Base-by-base conservation (phyloP, 768 basidiomycete genomes). In the Epithele typhae region DNA sequence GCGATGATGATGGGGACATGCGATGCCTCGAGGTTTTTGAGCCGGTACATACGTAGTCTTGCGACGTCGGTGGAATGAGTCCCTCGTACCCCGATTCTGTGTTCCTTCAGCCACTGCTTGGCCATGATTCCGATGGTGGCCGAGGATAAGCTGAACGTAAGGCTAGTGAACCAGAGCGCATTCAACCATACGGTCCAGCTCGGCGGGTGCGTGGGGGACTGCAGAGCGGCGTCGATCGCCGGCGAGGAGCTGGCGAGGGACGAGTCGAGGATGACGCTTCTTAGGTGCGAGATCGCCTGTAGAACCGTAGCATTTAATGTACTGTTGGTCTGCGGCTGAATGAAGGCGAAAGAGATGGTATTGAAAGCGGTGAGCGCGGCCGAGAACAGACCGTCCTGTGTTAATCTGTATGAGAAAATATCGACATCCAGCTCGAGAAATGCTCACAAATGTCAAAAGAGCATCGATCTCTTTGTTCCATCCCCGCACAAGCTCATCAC, bases 371-470 rank as follows among this genome's bases (percentile, higher is more conserved):
- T 60, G 15, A 57, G 45, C 9, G 55, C 46, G 1, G 55, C 50
- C 11, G 59, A 56, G 48, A 60, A 57, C 8, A 60, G 41, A 27
- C 58, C 59, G 5, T 58, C 59, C 59, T 60, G 25, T 40, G n/a
- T n/a, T n/a, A n/a, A n/a, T n/a, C n/a, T n/a, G n/a, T n/a, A n/a
- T n/a, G n/a, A n/a, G n/a, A n/a, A n/a, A n/a, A n/a, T n/a, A n/a
- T n/a, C n/a, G n/a, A n/a, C n/a, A n/a, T n/a, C n/a, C n/a, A n/a
- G n/a, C n/a, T n/a, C n/a, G n/a, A n/a, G n/a, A n/a, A n/a, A n/a
- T n/a, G n/a, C n/a, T n/a, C n/a, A n/a, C n/a, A n/a, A n/a, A n/a
- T n/a, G n/a, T n/a, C n/a, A n/a, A n/a, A n/a, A n/a, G n/a, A n/a
- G n/a, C n/a, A n/a, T n/a, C n/a, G n/a, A n/a, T n/a, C n/a, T n/a